phyloP scores from a whole-genome alignment of 2,329 filamentous ascomycete species.

The Coniella lustricola region DNA sequence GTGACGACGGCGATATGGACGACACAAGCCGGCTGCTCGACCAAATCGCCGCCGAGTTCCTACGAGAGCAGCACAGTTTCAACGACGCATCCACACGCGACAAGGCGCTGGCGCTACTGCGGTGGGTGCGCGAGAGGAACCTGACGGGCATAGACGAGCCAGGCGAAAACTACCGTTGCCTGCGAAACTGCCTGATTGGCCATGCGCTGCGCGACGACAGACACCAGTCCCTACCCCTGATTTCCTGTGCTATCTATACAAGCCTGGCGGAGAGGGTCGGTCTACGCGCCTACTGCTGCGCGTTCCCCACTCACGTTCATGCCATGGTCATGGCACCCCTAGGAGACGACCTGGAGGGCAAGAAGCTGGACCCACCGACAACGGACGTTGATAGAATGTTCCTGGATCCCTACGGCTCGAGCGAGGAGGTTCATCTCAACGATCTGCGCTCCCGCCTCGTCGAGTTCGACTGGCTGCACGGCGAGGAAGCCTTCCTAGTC shows the following conservation, averaged over 20 bases:
- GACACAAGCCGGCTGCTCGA: conserved; percentile 63
- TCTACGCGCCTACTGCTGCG: conserved; percentile 69
- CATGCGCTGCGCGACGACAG: conserved; percentile 64
- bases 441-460: conserved; percentile 55
- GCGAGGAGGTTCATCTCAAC: conserved; percentile 56
- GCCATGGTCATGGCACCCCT: conserved; percentile 61
- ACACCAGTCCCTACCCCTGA: conserved; percentile 77
- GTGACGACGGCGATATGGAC: conserved; percentile 62
- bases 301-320: conserved; percentile 80
- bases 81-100: conserved; percentile 52
- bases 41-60: conserved; percentile 51
- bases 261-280: conserved; percentile 68
- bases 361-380: conserved; percentile 29
- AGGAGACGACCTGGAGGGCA: conserved; percentile 54
- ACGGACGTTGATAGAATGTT: conserved; percentile 57
- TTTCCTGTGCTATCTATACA: conserved; percentile 83
- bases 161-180: conserved; percentile 62
- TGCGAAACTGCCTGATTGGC: conserved; percentile 85
- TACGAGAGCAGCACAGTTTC: conserved; percentile 44
- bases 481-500: conserved; percentile 47
- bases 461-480: conserved; percentile 36
- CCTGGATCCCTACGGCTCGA: conserved; percentile 71
- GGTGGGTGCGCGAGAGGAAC: conserved; percentile 61
- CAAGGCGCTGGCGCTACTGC: conserved; percentile 61
- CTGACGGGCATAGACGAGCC: conserved; percentile 64